These are phyloP conservation scores for Amylostereum areolatum DNA, from an alignment of 1,284 basidiomycete genomes.

Conservation along the genomic window DNA sequence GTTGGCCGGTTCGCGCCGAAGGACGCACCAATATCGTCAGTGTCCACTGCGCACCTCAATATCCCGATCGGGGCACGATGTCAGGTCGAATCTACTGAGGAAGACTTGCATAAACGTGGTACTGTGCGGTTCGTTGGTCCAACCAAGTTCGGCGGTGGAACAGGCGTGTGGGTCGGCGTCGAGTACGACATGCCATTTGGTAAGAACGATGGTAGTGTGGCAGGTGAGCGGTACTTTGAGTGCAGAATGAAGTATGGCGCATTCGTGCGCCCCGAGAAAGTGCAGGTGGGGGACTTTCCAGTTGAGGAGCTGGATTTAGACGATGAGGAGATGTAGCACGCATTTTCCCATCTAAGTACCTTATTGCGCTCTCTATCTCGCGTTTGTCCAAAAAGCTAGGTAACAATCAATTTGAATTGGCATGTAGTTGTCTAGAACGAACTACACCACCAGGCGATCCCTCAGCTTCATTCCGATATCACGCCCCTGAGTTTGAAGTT, in stretches of 20 bases:
- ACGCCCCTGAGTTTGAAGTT: too few relatives aligned
- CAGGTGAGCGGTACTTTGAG: conserved; percentile 82
- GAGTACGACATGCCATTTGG: conserved; percentile 96
- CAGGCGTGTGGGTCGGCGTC: conserved; percentile 84
- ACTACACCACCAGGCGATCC: too few relatives aligned
- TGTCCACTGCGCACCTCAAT: conserved; percentile 28
- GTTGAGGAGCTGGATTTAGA: conserved; percentile 70
- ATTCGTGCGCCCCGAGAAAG: conserved; percentile 83
- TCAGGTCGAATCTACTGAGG: conserved; percentile 68
- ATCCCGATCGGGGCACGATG: conserved; percentile 73
- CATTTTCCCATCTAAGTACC: neutral
- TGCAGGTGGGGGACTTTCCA: conserved; percentile 84
- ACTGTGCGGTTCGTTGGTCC: conserved; percentile 81
- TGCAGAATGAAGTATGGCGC: conserved; percentile 76
- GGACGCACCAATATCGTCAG: conserved; percentile 19
- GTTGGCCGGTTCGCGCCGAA: conserved; percentile 82
- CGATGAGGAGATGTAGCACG: conserved; percentile 68
- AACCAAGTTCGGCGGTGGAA: conserved; percentile 67
- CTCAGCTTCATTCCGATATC: too few relatives aligned
- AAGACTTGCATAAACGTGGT: conserved; percentile 71
- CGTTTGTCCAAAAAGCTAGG: neutral
- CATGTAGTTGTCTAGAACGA: too few relatives aligned
- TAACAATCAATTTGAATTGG: neutral
- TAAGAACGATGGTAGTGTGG: conserved; percentile 93
- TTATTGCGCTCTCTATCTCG: neutral